A percentile compares a stretch with the other conserved stretches of the same genome.
phyloP scores from a whole-genome alignment of 164 flowering plant species.

The Berberis vulgaris region DNA sequence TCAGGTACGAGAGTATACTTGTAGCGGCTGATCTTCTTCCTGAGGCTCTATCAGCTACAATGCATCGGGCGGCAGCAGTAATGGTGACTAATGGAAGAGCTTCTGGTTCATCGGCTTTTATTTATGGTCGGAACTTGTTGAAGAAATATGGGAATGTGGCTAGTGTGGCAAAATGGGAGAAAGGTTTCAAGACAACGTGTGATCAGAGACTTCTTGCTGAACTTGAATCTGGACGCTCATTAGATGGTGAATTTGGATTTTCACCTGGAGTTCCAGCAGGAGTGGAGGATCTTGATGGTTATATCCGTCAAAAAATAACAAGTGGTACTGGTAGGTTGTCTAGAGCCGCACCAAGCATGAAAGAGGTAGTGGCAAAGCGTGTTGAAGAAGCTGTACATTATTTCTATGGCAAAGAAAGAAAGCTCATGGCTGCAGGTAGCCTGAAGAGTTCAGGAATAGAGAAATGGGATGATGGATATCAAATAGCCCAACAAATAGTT shows the following conservation, averaged over 20 bases:
- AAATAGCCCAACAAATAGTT: conserved; percentile 62
- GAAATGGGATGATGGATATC: conserved; percentile 71
- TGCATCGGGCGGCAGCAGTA: conserved; percentile 49
- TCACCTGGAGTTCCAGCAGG: conserved; percentile 75
- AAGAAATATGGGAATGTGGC: conserved; percentile 60
- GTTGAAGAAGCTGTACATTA: conserved; percentile 64
- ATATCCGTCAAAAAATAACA: conserved; percentile 66
- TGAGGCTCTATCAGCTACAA: conserved; percentile 56
- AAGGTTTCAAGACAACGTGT: conserved; percentile 61
- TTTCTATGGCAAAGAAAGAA: conserved; percentile 63
- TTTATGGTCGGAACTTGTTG: conserved; percentile 59
- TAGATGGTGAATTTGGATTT: conserved; percentile 59
- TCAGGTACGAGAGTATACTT: conserved; percentile 85
- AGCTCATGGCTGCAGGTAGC: conserved; percentile 35
- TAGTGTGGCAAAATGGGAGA: conserved; percentile 84
- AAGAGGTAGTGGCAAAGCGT: conserved; percentile 66
- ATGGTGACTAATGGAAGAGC: conserved; percentile 63
- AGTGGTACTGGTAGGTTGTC: conserved; percentile 34
- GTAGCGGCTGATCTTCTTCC: conserved; percentile 77
- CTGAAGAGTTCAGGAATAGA: conserved; percentile 42
- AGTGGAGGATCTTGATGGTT: conserved; percentile 78
- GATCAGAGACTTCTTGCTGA: conserved; percentile 80
- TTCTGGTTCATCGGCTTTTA: conserved; percentile 50
- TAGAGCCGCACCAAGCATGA: conserved; percentile 73
- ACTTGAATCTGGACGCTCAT: conserved; percentile 66